Conservation (phyloP, 371 early-diverging fungal species). For the Nematocida homosporus region DNA sequence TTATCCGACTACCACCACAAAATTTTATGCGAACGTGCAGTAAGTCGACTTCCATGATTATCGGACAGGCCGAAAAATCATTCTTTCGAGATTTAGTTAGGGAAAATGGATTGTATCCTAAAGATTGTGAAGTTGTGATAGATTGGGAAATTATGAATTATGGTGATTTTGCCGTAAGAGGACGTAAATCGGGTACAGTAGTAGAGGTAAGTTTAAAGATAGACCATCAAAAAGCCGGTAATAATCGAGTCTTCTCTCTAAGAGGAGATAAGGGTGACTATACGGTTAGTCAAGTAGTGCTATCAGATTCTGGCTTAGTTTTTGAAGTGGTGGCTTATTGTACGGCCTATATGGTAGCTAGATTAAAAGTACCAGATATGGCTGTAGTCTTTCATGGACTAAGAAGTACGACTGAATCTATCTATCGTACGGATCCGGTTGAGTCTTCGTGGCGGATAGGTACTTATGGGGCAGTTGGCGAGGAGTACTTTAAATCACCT, state of each 20-base stretch:
- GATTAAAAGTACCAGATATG: background rate
- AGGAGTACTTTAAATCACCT: slow-evolving; percentile 28
- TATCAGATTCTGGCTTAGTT: slow-evolving; percentile 21
- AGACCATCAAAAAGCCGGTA: background rate
- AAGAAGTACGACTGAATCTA: background rate
- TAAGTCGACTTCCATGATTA: background rate
- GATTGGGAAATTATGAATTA: slow-evolving; percentile 2
- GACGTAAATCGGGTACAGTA: slow-evolving; percentile 26
- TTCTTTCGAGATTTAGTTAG: slow-evolving; percentile 33
- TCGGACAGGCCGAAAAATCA: slow-evolving; percentile 22
- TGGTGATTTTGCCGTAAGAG: slow-evolving; percentile 24
- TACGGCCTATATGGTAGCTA: background rate
- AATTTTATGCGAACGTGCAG: background rate
- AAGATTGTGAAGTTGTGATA: slow-evolving; percentile 8
- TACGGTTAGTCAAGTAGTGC: slow-evolving; percentile 3
- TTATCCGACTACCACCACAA: background rate
- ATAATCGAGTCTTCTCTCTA: background rate
- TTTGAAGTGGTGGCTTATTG: slow-evolving; percentile 23
- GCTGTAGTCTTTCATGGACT: slow-evolving; percentile 3
- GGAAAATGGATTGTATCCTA: slow-evolving; percentile 43
- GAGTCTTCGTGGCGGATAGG: background rate
- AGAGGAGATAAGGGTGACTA: slow-evolving; percentile 4
- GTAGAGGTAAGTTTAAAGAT: slow-evolving; percentile 31
- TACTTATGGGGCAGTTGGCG: slow-evolving; percentile 18
- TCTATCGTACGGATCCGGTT: background rate